Percentiles rank a stretch among this genome's conserved stretches.
Conservation (phyloP, 2,329 filamentous ascomycete genomes). For the Curvularia eragrostidis region DNA sequence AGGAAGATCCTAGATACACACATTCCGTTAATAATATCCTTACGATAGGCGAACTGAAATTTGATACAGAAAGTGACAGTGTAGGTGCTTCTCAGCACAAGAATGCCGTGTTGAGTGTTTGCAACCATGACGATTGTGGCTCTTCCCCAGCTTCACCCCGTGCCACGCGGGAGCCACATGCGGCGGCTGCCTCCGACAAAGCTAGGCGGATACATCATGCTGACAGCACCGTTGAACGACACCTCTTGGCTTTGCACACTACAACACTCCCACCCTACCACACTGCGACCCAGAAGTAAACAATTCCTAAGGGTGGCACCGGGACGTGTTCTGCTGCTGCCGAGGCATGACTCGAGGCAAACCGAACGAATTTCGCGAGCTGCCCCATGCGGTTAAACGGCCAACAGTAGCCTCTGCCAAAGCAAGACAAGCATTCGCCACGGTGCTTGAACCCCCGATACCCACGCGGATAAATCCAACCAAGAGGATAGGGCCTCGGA, state of each 20-base stretch:
- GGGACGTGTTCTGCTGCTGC: neutral
- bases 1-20: neutral
- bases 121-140: neutral
- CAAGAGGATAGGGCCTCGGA: neutral
- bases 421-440: constrained; percentile 33
- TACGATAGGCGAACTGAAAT: neutral
- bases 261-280: neutral
- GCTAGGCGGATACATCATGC: neutral
- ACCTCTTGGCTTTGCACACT: neutral
- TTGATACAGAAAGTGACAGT: neutral
- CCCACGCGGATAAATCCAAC: neutral
- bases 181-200: neutral
- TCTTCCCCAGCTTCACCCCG: neutral
- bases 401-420: constrained; percentile 25
- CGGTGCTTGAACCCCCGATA: constrained; percentile 27
- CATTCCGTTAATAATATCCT: neutral
- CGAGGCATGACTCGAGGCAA: neutral
- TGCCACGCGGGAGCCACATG: neutral
- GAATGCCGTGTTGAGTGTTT: neutral
- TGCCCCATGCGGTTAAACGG: constrained; percentile 28
- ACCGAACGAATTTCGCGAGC: constrained; percentile 12
- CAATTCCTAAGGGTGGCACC: neutral
- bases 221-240: neutral
- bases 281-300: neutral
- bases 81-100: neutral